Percentiles rank a stretch among this genome's conserved stretches.
Evolutionary conservation across 306 rosid genomes (phyloP).

Genomic region (Castanospermum australe): DNA sequence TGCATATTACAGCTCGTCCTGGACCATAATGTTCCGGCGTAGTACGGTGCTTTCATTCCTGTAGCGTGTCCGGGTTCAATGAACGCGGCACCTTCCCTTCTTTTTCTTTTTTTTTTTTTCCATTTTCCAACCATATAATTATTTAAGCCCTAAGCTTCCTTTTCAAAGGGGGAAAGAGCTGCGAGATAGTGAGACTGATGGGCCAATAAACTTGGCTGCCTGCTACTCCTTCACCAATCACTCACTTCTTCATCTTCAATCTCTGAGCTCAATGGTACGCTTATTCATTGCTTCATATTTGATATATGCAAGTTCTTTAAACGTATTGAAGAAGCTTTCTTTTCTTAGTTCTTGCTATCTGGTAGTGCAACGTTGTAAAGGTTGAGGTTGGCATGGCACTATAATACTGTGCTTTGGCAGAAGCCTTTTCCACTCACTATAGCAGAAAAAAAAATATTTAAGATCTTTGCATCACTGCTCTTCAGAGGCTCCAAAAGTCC

Average conservation of each 20-base stretch:
- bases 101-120: background rate
- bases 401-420: background rate
- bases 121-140: background rate
- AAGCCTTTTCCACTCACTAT: background rate
- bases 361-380: background rate
- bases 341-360: background rate
- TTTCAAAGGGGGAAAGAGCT: background rate
- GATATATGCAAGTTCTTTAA: background rate
- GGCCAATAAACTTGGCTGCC: constrained; percentile 14
- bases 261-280: constrained; percentile 29
- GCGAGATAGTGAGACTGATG: background rate
- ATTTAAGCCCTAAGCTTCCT: constrained; percentile 14
- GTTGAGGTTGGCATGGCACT: background rate
- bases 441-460: background rate
- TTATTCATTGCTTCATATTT: background rate
- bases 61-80: constrained; percentile 51
- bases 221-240: constrained; percentile 11
- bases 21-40: background rate
- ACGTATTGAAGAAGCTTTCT: background rate
- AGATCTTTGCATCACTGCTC: background rate
- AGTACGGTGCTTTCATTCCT: background rate
- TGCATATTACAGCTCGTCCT: background rate
- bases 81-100: constrained; percentile 20
- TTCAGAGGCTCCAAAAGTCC: background rate
- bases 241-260: constrained; percentile 13